A percentile compares a stretch with the other conserved stretches of the same genome.
phyloP scores from a whole-genome alignment of 768 basidiomycete species.

The Sporobolomyces phaffii region DNA sequence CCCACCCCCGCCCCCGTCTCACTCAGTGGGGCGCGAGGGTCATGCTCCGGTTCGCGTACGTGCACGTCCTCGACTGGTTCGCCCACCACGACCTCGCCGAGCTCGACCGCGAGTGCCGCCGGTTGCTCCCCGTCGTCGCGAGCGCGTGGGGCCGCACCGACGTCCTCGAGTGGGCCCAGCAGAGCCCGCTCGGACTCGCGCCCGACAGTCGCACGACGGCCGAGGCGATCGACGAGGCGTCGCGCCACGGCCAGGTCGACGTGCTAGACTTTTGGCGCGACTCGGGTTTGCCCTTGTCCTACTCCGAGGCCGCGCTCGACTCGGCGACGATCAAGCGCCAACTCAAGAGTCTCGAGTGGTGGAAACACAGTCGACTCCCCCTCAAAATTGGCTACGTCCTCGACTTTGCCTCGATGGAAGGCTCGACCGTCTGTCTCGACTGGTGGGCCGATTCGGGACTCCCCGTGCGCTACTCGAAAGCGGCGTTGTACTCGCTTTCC shows the following conservation, averaged over 20 bases:
- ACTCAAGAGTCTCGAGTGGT: constrained; percentile 74
- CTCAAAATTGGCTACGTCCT: constrained; percentile 78
- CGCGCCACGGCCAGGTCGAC: constrained; percentile 64
- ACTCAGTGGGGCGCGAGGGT: constrained; percentile 64
- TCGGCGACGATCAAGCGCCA: constrained; percentile 71
- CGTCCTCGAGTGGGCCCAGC: constrained; percentile 78
- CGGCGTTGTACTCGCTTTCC: constrained; percentile 70
- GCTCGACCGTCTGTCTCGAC: constrained; percentile 66
- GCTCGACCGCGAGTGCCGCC: constrained; percentile 12
- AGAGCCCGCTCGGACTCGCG: constrained; percentile 56
- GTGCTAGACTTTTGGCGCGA: constrained; percentile 77
- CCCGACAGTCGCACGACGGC: constrained; percentile 48
- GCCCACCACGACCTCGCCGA: constrained; percentile 55
- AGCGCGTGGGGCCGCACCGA: constrained; percentile 65
- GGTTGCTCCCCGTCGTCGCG: constrained; percentile 66
- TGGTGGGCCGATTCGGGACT: constrained; percentile 79
- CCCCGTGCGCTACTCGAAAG: constrained; percentile 63
- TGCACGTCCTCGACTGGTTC: constrained; percentile 62
- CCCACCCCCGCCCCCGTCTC: constrained; percentile 52
- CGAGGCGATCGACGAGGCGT: constrained; percentile 73
- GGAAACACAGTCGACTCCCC: constrained; percentile 58
- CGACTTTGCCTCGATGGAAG: constrained; percentile 75
- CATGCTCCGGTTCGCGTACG: constrained; percentile 67
- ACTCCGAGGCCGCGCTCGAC: constrained; percentile 73
- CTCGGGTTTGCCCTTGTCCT: constrained; percentile 56